Conservation (phyloP, 2,329 filamentous ascomycete species). For the Neocatenulostroma microsporum region DNA sequence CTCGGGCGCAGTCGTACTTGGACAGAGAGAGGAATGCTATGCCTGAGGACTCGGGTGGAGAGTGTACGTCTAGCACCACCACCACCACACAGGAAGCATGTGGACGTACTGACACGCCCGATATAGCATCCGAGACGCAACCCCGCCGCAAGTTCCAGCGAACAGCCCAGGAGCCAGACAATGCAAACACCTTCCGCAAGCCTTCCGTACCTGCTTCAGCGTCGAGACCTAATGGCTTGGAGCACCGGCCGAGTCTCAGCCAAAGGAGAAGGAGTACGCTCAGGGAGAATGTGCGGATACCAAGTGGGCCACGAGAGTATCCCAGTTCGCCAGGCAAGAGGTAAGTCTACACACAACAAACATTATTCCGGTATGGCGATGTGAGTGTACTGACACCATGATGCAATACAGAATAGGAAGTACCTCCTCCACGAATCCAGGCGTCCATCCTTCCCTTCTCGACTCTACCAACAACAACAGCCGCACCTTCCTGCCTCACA, state of each 20-base stretch:
- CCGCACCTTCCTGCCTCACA: slow-evolving; percentile 33
- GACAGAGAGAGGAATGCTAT: slow-evolving; percentile 16
- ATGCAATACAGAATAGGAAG: slow-evolving; percentile 2
- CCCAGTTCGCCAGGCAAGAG: slow-evolving; percentile 28
- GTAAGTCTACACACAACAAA: slow-evolving; percentile 11
- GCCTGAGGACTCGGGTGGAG: slow-evolving; percentile 25
- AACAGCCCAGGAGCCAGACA: slow-evolving; percentile 25
- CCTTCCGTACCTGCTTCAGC: slow-evolving; percentile 32
- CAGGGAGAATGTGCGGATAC: slow-evolving; percentile 21
- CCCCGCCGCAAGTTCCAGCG: slow-evolving; percentile 40
- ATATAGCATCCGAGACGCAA: neutral
- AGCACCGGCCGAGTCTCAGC: slow-evolving; percentile 15
- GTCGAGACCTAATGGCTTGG: slow-evolving; percentile 19
- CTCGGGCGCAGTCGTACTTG: slow-evolving; percentile 21
- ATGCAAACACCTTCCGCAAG: slow-evolving; percentile 40
- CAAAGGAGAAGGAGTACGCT: slow-evolving; percentile 28
- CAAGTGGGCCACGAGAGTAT: slow-evolving; percentile 24
- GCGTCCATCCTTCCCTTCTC: neutral
- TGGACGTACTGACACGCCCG: neutral
- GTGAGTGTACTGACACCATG: slow-evolving; percentile 6
- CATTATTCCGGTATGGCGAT: neutral
- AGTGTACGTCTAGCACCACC: slow-evolving; percentile 21
- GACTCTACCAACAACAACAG: slow-evolving; percentile 18
- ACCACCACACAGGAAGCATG: no score
- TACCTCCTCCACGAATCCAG: neutral